These are phyloP conservation scores for Lagenidium sp. DNA, from an alignment of 352 stramenopile genomes.

Conservation along the genomic window DNA sequence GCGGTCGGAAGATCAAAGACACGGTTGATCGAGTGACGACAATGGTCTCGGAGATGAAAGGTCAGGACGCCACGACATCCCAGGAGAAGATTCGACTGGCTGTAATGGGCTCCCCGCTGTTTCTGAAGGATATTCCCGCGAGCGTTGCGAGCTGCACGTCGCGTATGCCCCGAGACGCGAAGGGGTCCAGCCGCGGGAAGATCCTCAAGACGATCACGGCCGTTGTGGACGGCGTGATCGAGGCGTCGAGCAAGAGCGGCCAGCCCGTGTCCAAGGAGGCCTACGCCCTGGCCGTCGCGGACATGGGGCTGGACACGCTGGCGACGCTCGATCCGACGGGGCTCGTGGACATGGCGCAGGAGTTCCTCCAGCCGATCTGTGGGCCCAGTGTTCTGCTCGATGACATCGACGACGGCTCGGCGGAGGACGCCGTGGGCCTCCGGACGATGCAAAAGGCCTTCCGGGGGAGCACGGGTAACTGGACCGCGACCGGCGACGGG, in stretches of 20 bases:
- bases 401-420: slow-evolving; percentile 23
- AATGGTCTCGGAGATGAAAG: slow-evolving; percentile 9
- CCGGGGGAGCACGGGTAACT: slow-evolving; percentile 21
- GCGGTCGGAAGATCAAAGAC: slow-evolving; percentile 11
- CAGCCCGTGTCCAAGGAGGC: slow-evolving; percentile 6
- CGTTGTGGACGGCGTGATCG: slow-evolving; percentile 29
- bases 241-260: slow-evolving; percentile 19
- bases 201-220: slow-evolving; percentile 20
- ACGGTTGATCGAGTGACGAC: slow-evolving; percentile 8
- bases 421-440: slow-evolving; percentile 6
- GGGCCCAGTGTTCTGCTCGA: slow-evolving; percentile 16
- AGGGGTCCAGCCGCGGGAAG: slow-evolving; percentile 10
- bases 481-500: slow-evolving; percentile 22
- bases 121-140: slow-evolving; percentile 3
- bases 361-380: slow-evolving; percentile 35
- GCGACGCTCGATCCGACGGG: slow-evolving; percentile 26
- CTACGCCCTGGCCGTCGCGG: slow-evolving; percentile 20
- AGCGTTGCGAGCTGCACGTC: neutral
- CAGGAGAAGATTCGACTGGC: neutral
- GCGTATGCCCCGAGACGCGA: slow-evolving; percentile 22
- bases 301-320: slow-evolving; percentile 22
- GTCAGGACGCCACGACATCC: slow-evolving; percentile 1
- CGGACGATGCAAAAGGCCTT: slow-evolving; percentile 15
- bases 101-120: neutral
- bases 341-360: slow-evolving; percentile 22